Base-by-base conservation (phyloP, 768 basidiomycete species). In the Trametes cubensis region DNA sequence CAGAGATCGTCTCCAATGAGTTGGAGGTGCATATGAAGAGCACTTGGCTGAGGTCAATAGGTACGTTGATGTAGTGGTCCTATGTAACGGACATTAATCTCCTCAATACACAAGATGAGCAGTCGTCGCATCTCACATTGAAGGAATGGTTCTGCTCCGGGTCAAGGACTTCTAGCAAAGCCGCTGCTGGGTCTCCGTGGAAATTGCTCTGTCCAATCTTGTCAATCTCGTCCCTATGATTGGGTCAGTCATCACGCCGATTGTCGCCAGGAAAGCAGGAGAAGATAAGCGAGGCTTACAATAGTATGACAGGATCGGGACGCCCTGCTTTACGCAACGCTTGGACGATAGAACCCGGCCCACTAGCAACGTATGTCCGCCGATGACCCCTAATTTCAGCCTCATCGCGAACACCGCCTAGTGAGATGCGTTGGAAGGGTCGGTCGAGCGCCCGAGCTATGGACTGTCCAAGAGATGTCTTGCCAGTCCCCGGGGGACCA, bases 11-110 rank as follows among this genome's bases (percentile, higher is more conserved):
- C 41, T 95, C 92, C 13, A 95, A 83, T 0, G 88, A 83, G 72
- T 97, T 97, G 38, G 94, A 91, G 0, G 95, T 96, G 67, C 94
- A 95, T 64, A 97, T 90, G 74, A 97, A 96, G 20, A 96, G 79
- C 15, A 95, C 86, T 70, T 92, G 92, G 57, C 88, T 90, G 52
- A 96, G 82, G 67, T 95, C 92, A 55, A 95, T 83, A 2, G 93
- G 92, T 11, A 92, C 87, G 62, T 94, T 93, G 71, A 95, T 83
- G 70, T 94, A 96, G 75, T 97, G 95, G 73, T 97, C 95, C 85
- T 92, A 68, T 30, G 21, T 72, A 66, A 60, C 7, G 55, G 55
- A 26, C 48, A 40, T 50, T 10, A 18, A 20, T 23, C 18, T 17
- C 6, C 11, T 17, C 4, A 26, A 20, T 2, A 23, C 0, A 11